These are phyloP conservation scores for Pseudevernia furfuracea DNA, from an alignment of 495 filamentous ascomycete genomes.

Conservation along the genomic window DNA sequence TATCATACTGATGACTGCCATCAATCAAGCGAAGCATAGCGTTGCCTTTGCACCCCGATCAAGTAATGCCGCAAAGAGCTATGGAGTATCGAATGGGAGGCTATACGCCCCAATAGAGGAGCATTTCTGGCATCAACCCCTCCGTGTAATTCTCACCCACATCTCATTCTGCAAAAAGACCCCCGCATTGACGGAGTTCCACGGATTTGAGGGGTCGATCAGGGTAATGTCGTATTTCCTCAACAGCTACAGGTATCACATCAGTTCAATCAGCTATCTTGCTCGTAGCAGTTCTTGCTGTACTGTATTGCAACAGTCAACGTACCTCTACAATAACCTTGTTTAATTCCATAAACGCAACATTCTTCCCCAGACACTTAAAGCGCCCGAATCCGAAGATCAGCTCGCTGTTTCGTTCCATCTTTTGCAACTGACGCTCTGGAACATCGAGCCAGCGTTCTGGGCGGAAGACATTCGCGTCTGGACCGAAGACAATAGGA, in stretches of 20 bases:
- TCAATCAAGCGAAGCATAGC: background rate
- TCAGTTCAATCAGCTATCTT: background rate
- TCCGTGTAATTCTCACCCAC: slow-evolving; percentile 4
- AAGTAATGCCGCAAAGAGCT: background rate
- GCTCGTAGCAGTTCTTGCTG: no score
- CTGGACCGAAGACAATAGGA: slow-evolving; percentile 50
- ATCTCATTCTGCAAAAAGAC: background rate
- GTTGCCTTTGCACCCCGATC: background rate
- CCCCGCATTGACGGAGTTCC: slow-evolving; percentile 1
- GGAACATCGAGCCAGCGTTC: slow-evolving; percentile 52
- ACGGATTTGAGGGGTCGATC: slow-evolving; percentile 6
- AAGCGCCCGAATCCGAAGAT: slow-evolving; percentile 40
- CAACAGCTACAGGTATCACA: slow-evolving; percentile 1
- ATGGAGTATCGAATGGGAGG: background rate
- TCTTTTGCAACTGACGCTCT: slow-evolving; percentile 23
- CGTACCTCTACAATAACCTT: slow-evolving; percentile 6
- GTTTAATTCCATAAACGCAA: slow-evolving; percentile 32
- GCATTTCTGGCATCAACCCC: background rate
- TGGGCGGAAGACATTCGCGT: slow-evolving; percentile 53
- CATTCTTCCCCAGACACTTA: slow-evolving; percentile 38
- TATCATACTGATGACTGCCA: background rate
- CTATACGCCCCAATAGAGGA: background rate
- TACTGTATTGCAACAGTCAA: no score
- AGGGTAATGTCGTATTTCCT: slow-evolving; percentile 11
- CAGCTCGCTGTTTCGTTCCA: slow-evolving; percentile 28